Evolutionary conservation across 225 moss, liverwort and hornwort genomes (phyloP).

Genomic region (Polytrichum commune): DNA sequence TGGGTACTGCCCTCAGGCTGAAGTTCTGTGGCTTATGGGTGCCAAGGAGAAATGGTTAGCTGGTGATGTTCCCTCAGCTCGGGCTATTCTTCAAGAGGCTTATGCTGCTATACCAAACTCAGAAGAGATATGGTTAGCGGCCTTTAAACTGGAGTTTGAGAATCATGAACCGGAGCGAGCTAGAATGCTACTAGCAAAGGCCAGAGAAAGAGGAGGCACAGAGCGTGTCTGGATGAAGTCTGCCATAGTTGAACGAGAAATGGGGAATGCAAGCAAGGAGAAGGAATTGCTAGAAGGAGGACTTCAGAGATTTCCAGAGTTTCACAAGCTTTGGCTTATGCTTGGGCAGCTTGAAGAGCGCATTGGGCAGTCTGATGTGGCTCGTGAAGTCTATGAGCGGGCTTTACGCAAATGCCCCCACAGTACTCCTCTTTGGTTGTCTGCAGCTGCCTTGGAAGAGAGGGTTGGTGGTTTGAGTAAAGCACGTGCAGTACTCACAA

Average conservation of each 20-base stretch:
- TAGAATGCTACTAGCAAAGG: constrained; percentile 89
- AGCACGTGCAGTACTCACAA: constrained; percentile 82
- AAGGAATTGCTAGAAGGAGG: constrained; percentile 70
- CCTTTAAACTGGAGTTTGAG: constrained; percentile 96
- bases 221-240: constrained; percentile 99
- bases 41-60: constrained; percentile 98
- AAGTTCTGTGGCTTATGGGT: constrained; percentile 94
- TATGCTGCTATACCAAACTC: constrained; percentile 88
- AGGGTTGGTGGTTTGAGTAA: constrained; percentile 80
- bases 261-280: constrained; percentile 76
- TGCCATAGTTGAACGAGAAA: constrained; percentile 91
- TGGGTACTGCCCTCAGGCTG: constrained; percentile 89
- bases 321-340: constrained; percentile 98
- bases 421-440: constrained; percentile 85
- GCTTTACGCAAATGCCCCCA: constrained; percentile 73
- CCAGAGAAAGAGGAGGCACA: constrained; percentile 91
- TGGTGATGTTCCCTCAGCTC: constrained; percentile 84
- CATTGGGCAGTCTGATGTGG: constrained; percentile 51
- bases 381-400: constrained; percentile 73
- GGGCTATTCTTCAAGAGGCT: constrained; percentile 82
- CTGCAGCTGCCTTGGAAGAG: constrained; percentile 82
- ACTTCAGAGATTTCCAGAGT: constrained; percentile 67
- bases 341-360: constrained; percentile 93
- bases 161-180: constrained; percentile 95
- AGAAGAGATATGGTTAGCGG: constrained; percentile 94